Conservation (phyloP, 352 stramenopile species). For the Phytophthora quininea region DNA sequence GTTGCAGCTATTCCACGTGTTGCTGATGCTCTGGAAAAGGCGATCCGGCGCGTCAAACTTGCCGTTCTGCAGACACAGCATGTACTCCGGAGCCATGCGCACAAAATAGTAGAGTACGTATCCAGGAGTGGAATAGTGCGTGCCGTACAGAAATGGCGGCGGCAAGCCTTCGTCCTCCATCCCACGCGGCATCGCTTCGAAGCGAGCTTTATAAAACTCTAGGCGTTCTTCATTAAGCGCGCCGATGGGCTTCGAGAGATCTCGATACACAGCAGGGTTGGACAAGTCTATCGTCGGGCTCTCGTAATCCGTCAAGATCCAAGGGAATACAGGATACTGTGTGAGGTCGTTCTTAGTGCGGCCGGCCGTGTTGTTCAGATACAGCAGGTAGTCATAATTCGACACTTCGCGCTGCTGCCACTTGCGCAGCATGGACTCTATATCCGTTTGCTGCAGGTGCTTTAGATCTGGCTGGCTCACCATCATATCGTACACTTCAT, state of each 20-base stretch:
- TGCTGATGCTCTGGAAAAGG: conserved; percentile 95
- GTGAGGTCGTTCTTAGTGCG: conserved; percentile 90
- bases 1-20: conserved; percentile 91
- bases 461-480: conserved; percentile 73
- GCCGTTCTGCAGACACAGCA: conserved; percentile 96
- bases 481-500: conserved; percentile 90
- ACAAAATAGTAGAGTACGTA: conserved; percentile 99
- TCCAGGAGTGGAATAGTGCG: conserved; percentile 91
- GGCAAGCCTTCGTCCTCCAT: conserved; percentile 83
- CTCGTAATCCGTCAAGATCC: conserved; percentile 93
- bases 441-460: conserved; percentile 60
- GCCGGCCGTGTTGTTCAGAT: conserved; percentile 89
- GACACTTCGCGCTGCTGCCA: conserved; percentile 90
- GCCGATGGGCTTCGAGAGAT: conserved; percentile 95
- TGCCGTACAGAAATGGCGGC: conserved; percentile 98
- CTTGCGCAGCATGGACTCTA: conserved; percentile 82
- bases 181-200: conserved; percentile 89
- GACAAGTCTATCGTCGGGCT: conserved; percentile 84
- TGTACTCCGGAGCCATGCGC: conserved; percentile 96
- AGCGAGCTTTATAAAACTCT: conserved; percentile 89
- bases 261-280: conserved; percentile 88
- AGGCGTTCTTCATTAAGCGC: conserved; percentile 92
- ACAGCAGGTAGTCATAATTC: conserved; percentile 94
- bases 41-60: conserved; percentile 99
- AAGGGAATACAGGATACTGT: conserved; percentile 98